Evolutionary conservation across 257 asterid genomes (phyloP).

Genomic region (Paulownia fortunei): DNA sequence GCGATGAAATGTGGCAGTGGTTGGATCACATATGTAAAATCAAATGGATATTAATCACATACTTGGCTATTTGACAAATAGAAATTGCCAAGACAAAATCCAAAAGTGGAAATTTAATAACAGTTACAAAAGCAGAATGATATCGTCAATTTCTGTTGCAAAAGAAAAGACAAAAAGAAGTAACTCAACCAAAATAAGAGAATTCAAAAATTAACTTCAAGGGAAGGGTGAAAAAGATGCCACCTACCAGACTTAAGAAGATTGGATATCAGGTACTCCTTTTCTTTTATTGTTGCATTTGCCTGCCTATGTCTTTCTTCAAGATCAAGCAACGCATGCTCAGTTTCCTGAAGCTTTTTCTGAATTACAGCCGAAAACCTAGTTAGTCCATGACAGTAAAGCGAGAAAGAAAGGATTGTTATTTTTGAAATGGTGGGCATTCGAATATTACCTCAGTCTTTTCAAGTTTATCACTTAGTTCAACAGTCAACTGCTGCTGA

Average conservation of each 20-base stretch:
- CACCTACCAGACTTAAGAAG: slow-evolving; percentile 92
- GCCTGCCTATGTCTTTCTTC: slow-evolving; percentile 93
- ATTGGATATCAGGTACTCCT: slow-evolving; percentile 87
- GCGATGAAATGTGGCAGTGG: background rate
- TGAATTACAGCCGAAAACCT: slow-evolving; percentile 44
- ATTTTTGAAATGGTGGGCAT: slow-evolving; percentile 6
- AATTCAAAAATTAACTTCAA: background rate
- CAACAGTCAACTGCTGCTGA: slow-evolving; percentile 79
- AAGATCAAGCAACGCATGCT: slow-evolving; percentile 82
- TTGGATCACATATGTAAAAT: background rate
- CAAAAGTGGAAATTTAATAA: background rate
- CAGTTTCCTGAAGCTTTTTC: slow-evolving; percentile 92
- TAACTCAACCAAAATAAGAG: background rate
- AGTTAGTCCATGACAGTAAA: slow-evolving; percentile 37
- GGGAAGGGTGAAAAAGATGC: slow-evolving; percentile 12
- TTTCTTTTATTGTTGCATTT: slow-evolving; percentile 87
- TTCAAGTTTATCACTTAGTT: slow-evolving; percentile 79
- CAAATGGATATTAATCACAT: background rate
- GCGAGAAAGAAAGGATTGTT: background rate
- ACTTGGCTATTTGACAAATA: background rate
- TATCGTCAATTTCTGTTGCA: background rate
- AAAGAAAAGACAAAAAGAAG: background rate
- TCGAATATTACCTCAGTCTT: slow-evolving; percentile 70
- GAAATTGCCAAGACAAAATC: background rate
- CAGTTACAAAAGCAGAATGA: background rate